Conservation (phyloP, 805 yeast species). For the Candida oleophila region DNA sequence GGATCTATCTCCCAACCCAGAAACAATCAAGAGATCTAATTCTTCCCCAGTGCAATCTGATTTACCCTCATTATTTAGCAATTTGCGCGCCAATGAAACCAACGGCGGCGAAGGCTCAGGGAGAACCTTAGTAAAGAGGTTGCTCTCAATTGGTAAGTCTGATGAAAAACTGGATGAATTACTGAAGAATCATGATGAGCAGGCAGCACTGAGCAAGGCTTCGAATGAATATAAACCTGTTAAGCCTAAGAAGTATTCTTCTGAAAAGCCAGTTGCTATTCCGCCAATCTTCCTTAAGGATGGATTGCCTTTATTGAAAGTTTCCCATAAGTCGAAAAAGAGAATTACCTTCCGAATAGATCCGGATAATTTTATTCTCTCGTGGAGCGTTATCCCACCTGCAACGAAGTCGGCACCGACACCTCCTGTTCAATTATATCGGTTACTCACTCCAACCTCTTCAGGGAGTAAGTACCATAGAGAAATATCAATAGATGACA, state of each 20-base stretch:
- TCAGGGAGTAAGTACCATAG: not conserved
- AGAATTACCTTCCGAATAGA: slow-evolving; percentile 58
- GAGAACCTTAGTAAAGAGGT: slow-evolving; percentile 4
- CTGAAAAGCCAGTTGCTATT: slow-evolving; percentile 16
- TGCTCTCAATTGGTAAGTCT: not conserved
- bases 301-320: slow-evolving; percentile 64
- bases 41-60: slow-evolving; percentile 23
- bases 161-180: slow-evolving; percentile 1
- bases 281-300: slow-evolving; percentile 49
- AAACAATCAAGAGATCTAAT: slow-evolving; percentile 3
- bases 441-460: slow-evolving; percentile 23
- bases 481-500: slow-evolving; percentile 54
- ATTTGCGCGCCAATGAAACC: slow-evolving; percentile 21
- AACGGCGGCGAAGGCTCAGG: not conserved
- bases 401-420: slow-evolving; percentile 1
- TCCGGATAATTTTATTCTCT: slow-evolving; percentile 49
- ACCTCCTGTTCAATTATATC: not conserved
- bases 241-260: not conserved
- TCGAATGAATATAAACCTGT: not conserved
- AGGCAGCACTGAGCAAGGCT: not conserved
- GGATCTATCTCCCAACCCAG: slow-evolving; percentile 6
- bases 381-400: slow-evolving; percentile 42
- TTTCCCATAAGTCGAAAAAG: slow-evolving; percentile 68
- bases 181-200: not conserved
- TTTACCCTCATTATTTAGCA: slow-evolving; percentile 20